These are phyloP conservation scores for Coleophoma crateriformis DNA, from an alignment of 2,329 filamentous ascomycete species.

Conservation along the genomic window DNA sequence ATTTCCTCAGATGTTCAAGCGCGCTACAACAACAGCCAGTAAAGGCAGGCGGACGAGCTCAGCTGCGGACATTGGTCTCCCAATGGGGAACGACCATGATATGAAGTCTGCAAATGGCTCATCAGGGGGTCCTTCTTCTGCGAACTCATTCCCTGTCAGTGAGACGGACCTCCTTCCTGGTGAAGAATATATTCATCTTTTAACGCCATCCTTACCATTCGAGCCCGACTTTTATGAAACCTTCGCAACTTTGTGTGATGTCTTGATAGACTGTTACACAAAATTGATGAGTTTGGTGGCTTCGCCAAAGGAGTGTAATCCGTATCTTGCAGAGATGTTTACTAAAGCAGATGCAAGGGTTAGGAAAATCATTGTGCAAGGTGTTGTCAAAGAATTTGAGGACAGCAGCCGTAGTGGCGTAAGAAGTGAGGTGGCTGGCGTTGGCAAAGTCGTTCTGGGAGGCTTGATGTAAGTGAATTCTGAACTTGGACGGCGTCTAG, in stretches of 20 bases:
- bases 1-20: constrained; percentile 78
- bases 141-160: constrained; percentile 43
- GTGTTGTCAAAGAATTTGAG: constrained; percentile 88
- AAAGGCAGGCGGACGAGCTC: constrained; percentile 54
- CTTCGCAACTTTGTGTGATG: constrained; percentile 91
- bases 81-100: constrained; percentile 42
- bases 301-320: constrained; percentile 67
- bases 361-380: constrained; percentile 82
- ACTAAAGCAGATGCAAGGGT: constrained; percentile 82
- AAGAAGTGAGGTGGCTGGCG: constrained; percentile 75
- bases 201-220: constrained; percentile 91
- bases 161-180: constrained; percentile 67
- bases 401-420: constrained; percentile 72
- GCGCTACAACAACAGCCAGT: constrained; percentile 43
- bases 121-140: constrained; percentile 27
- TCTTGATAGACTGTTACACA: constrained; percentile 87
- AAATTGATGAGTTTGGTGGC: constrained; percentile 70
- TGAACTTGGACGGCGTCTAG: background rate
- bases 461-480: constrained; percentile 61
- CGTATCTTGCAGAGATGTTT: constrained; percentile 75
- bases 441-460: constrained; percentile 84
- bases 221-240: constrained; percentile 97
- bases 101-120: constrained; percentile 36
- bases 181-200: constrained; percentile 81
- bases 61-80: constrained; percentile 52